phyloP scores from a whole-genome alignment of 148 eudicot species.

The Silene latifolia region DNA sequence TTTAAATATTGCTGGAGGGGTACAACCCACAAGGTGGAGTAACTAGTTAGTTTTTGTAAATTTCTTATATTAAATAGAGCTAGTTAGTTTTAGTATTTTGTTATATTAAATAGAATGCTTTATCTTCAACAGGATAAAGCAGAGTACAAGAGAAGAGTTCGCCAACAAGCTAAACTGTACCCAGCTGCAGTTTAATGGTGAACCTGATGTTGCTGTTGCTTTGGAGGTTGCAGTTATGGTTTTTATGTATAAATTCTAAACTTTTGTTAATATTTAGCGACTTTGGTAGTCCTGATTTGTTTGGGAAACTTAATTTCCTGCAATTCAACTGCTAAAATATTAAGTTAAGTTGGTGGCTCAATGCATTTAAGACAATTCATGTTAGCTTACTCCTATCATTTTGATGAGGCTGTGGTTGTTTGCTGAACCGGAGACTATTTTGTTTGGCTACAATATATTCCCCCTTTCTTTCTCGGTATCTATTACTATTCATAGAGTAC shows the following conservation, averaged over 20 bases:
- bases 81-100: not conserved
- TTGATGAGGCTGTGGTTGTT: not conserved
- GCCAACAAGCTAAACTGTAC: constrained; percentile 63
- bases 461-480: not conserved
- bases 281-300: constrained; percentile 13
- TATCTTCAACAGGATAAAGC: constrained; percentile 49
- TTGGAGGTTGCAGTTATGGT: constrained; percentile 3
- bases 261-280: constrained; percentile 15
- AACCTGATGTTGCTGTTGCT: not conserved
- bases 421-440: not conserved
- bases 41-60: not conserved
- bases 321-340: constrained; percentile 11
- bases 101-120: not conserved
- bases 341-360: not conserved
- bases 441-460: not conserved
- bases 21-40: not conserved
- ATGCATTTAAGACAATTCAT: not conserved
- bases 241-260: constrained; percentile 22
- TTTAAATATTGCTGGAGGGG: not conserved
- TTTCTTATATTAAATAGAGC: not conserved
- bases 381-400: not conserved
- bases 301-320: not conserved
- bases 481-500: not conserved
- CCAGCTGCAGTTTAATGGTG: constrained; percentile 44
- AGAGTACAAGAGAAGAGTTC: constrained; percentile 80